phyloP scores from a whole-genome alignment of 495 filamentous ascomycete species.

The Penicillium robsamsonii region DNA sequence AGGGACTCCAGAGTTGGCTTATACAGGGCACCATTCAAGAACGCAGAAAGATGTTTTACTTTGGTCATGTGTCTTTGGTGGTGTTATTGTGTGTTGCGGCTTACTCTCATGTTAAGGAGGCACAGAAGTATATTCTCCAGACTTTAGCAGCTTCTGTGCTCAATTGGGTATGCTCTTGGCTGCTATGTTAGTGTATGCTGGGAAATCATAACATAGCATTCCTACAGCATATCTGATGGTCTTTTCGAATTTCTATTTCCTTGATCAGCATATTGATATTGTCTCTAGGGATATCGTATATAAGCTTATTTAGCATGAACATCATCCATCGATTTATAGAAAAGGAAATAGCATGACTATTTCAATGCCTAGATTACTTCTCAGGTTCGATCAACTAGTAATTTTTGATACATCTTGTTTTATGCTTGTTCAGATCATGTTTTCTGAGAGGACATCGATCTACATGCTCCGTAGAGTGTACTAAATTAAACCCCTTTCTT shows the following conservation, averaged over 20 bases:
- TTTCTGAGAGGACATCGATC: neutral
- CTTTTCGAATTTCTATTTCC: neutral
- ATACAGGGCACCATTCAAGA: conserved; percentile 25
- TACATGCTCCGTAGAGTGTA: neutral
- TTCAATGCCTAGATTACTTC: neutral
- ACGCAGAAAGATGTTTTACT: conserved; percentile 36
- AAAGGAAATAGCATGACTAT: neutral
- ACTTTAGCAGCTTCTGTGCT: conserved; percentile 31
- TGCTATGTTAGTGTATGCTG: conserved; percentile 15
- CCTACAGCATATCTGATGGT: neutral
- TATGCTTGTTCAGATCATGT: neutral
- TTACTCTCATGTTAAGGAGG: conserved; percentile 41
- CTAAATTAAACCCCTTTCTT: neutral
- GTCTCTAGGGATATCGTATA: neutral
- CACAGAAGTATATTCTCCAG: conserved; percentile 39
- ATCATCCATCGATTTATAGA: neutral
- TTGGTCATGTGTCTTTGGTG: conserved; percentile 38
- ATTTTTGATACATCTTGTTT: neutral
- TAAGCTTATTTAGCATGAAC: neutral
- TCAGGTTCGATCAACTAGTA: neutral
- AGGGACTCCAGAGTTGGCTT: neutral
- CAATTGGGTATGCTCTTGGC: conserved; percentile 35
- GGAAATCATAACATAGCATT: neutral
- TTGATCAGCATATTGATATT: neutral
- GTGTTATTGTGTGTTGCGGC: conserved; percentile 32